A percentile compares a stretch with the other conserved stretches of the same genome.
Conservation (phyloP, 306 rosid species). For the Coriaria nepalensis region DNA sequence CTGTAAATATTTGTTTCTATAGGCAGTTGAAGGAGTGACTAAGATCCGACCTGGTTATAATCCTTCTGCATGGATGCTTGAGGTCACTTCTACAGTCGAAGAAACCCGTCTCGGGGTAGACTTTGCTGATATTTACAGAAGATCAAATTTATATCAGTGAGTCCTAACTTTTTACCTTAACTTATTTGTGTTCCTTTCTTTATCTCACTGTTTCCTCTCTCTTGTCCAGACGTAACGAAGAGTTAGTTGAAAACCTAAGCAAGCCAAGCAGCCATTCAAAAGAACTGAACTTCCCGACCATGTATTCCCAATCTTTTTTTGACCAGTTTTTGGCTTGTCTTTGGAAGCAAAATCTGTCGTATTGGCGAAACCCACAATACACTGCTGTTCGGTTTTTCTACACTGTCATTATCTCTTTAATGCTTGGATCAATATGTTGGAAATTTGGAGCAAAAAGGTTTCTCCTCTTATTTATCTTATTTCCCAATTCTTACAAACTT, state of each 20-base stretch:
- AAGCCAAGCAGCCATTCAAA: slow-evolving; percentile 50
- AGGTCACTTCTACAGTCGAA: slow-evolving; percentile 69
- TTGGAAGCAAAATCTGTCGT: slow-evolving; percentile 93
- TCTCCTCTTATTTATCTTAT: slow-evolving; percentile 4
- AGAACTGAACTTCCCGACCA: slow-evolving; percentile 68
- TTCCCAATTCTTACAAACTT: background rate
- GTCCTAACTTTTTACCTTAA: slow-evolving; percentile 15
- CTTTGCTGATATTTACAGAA: slow-evolving; percentile 80
- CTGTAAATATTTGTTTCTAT: slow-evolving; percentile 10
- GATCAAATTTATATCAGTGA: slow-evolving; percentile 68
- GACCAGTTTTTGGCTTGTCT: slow-evolving; percentile 89
- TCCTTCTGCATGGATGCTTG: slow-evolving; percentile 98
- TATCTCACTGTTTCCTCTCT: slow-evolving; percentile 15
- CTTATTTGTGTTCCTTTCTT: slow-evolving; percentile 11
- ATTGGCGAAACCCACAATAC: slow-evolving; percentile 95
- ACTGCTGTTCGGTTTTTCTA: slow-evolving; percentile 94
- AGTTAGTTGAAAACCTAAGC: slow-evolving; percentile 70
- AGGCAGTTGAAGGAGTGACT: slow-evolving; percentile 80
- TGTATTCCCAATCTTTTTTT: slow-evolving; percentile 59
- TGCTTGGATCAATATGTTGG: slow-evolving; percentile 97
- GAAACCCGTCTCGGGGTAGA: slow-evolving; percentile 75
- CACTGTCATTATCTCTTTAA: slow-evolving; percentile 78
- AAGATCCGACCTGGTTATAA: slow-evolving; percentile 75
- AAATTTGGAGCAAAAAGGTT: slow-evolving; percentile 84
- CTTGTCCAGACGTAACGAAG: slow-evolving; percentile 48